Percentiles rank a stretch among this genome's conserved stretches.
These are phyloP conservation scores for Pseudocercospora eumusae DNA, from an alignment of 2,329 filamentous ascomycete species.

Conservation along the genomic window DNA sequence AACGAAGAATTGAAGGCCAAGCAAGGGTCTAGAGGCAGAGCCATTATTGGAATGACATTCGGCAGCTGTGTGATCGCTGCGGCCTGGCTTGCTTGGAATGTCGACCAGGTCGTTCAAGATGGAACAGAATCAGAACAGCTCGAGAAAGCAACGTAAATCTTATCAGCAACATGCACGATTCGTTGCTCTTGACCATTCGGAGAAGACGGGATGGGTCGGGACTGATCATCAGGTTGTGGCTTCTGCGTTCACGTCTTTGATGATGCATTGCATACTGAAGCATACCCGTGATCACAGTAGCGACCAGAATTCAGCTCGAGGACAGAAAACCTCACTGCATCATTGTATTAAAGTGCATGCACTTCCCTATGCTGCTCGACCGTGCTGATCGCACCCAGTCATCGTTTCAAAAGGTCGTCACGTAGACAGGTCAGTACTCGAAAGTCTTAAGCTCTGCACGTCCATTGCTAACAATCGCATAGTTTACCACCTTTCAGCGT, in stretches of 20 bases:
- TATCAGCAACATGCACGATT: background rate
- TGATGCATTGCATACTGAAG: background rate
- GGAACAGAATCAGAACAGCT: background rate
- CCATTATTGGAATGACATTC: slow-evolving; percentile 51
- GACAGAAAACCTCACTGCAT: background rate
- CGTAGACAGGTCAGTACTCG: background rate
- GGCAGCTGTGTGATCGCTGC: slow-evolving; percentile 48
- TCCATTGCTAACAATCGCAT: background rate
- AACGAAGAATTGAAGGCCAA: slow-evolving; percentile 51
- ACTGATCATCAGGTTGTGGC: background rate
- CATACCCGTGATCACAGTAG: background rate
- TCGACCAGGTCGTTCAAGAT: slow-evolving; percentile 20
- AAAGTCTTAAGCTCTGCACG: background rate
- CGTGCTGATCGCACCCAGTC: background rate
- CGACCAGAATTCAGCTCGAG: background rate
- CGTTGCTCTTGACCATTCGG: background rate
- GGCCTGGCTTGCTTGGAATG: slow-evolving; percentile 33
- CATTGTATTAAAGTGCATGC: background rate
- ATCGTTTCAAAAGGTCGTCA: background rate
- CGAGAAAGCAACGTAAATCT: background rate
- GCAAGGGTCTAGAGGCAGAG: slow-evolving; percentile 51
- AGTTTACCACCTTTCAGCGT: background rate
- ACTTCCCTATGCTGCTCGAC: background rate
- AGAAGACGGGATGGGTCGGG: background rate
- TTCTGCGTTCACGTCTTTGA: background rate